phyloP scores from a whole-genome alignment of 768 basidiomycete genomes.

The Trametes cingulata region DNA sequence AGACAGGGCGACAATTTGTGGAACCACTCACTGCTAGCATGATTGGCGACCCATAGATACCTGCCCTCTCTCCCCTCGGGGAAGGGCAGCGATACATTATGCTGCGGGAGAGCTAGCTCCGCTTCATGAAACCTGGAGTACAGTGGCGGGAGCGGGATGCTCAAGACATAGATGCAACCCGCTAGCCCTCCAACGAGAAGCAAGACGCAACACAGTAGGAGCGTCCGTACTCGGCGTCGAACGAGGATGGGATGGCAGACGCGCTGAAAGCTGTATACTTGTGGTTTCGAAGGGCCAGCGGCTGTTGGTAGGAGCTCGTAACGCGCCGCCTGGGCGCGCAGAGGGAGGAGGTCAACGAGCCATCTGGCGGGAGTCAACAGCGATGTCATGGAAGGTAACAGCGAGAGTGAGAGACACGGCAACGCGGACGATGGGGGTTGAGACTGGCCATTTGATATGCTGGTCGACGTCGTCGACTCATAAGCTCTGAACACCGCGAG shows the following conservation, averaged over 20 bases:
- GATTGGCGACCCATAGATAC: slow-evolving; percentile 53
- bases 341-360: neutral
- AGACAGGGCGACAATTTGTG: neutral
- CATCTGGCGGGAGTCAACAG: neutral
- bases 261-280: neutral
- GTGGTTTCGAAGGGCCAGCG: neutral
- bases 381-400: neutral
- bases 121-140: slow-evolving; percentile 45
- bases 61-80: slow-evolving; percentile 43
- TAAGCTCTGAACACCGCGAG: no score
- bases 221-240: slow-evolving; percentile 3
- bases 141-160: slow-evolving; percentile 40
- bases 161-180: slow-evolving; percentile 15
- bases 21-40: slow-evolving; percentile 39
- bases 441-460: neutral
- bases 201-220: neutral
- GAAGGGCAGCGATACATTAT: slow-evolving; percentile 38
- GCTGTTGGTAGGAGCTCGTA: slow-evolving; percentile 1
- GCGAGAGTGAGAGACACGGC: neutral
- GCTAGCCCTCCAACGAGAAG: slow-evolving; percentile 2
- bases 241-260: neutral
- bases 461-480: no score
- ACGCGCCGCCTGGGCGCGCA: neutral
- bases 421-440: neutral
- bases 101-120: slow-evolving; percentile 49